Evolutionary conservation across 1,284 basidiomycete genomes (phyloP), one percentile per base, ranked within the genome.

Genomic region (Puccinia triticina): DNA sequence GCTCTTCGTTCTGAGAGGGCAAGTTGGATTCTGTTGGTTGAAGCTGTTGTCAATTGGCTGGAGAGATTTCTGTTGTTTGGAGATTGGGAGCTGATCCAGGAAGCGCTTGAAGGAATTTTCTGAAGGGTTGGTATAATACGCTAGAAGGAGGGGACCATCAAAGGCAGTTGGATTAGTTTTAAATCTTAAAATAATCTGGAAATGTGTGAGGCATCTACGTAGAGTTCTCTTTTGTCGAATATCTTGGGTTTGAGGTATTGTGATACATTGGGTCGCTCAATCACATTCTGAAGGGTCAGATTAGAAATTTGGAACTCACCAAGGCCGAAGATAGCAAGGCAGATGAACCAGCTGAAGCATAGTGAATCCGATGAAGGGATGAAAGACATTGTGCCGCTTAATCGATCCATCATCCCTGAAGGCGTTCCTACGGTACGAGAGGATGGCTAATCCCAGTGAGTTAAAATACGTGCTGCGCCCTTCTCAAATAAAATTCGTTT

Each of bases 51-150:
- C 53, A 57, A 34, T 32, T 14, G 14, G 23, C 23, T 55, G 72
- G 11, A 48, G 55, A 55, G 72, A 32, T 34, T 74, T 74, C 8
- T 74, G 32, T 23, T 23, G 50, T 2, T 48, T 10, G n/a, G 48
- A 59, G 53, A 77, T 77, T 66, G 61, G 59, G 75, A 77, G 57
- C n/a, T 64, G 50, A 50, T 55, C 43, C 21, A 77, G 18, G 53
- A 64, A 77, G 7, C 43, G 55, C 46, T 66, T 59, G 43, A 77
- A 77, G 18, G 55, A 61, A 37, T 48, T 23, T 43, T 77, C 75
- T 34, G 75, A 64, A 40, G 75, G 75, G 40, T 77, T 77, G 57
- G 75, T 77, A 50, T 77, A 77, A 46, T 64, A 64, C 21, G 57
- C 75, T 77, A 34, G 26, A 43, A 16, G 21, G n/a, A 46, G 43